These are phyloP conservation scores for Gracilariopsis chorda DNA, from an alignment of 23 red algal genomes.

Conservation along the genomic window DNA sequence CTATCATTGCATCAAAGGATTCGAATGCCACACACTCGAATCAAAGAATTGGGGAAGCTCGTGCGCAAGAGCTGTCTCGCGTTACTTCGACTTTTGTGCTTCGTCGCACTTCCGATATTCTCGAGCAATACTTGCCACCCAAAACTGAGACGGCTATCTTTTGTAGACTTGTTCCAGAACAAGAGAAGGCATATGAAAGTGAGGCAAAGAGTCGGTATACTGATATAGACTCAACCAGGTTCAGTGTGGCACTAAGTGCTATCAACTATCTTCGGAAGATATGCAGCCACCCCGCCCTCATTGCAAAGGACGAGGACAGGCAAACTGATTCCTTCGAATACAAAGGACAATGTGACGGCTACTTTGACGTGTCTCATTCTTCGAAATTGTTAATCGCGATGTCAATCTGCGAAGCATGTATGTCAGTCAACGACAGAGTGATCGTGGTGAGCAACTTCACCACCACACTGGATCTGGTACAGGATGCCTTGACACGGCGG, in stretches of 20 bases:
- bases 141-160: conserved; percentile 89
- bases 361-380: conserved; percentile 41
- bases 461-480: conserved; percentile 64
- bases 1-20: conserved; percentile 77
- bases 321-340: not conserved
- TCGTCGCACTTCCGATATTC: conserved; percentile 67
- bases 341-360: not conserved
- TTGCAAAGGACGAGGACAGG: conserved; percentile 18
- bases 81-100: conserved; percentile 75
- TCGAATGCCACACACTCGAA: conserved; percentile 53
- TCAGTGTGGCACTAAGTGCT: conserved; percentile 72
- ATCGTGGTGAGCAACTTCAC: conserved; percentile 81
- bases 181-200: conserved; percentile 58
- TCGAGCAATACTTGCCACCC: conserved; percentile 78
- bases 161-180: conserved; percentile 68
- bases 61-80: conserved; percentile 64
- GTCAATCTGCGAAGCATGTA: conserved; percentile 45
- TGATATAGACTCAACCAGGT: conserved; percentile 17
- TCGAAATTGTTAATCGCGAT: conserved; percentile 57
- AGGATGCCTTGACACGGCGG: conserved; percentile 31
- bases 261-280: conserved; percentile 94
- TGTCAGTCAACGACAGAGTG: conserved; percentile 31
- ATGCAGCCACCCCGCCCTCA: conserved; percentile 84
- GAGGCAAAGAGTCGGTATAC: conserved; percentile 51
- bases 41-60: conserved; percentile 50